These are phyloP conservation scores for Bolboschoenoplectus hybrid DNA, from an alignment of 202 grass and related monocot genomes.

Conservation along the genomic window DNA sequence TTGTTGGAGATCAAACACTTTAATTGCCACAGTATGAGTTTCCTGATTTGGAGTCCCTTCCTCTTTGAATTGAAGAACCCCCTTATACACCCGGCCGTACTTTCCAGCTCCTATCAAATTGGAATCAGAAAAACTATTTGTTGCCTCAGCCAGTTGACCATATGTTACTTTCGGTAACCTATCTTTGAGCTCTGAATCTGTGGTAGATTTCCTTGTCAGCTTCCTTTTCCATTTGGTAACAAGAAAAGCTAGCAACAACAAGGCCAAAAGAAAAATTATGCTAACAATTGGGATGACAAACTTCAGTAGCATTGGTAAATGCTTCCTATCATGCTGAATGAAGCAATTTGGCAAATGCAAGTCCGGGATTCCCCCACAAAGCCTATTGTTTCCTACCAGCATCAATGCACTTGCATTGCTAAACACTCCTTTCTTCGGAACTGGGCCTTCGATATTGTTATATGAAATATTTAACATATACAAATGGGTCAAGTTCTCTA, in stretches of 20 bases:
- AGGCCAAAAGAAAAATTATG: background rate
- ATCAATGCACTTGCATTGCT: constrained; percentile 39
- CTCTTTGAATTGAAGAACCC: constrained; percentile 26
- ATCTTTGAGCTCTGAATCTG: constrained; percentile 6
- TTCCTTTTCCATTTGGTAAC: constrained; percentile 5
- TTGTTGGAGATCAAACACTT: constrained; percentile 46
- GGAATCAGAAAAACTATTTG: constrained; percentile 41
- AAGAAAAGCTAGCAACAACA: background rate
- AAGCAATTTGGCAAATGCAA: constrained; percentile 48
- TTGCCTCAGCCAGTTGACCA: constrained; percentile 53
- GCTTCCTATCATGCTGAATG: background rate
- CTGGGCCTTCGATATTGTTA: constrained; percentile 46
- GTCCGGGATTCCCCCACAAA: constrained; percentile 51
- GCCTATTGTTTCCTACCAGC: constrained; percentile 44
- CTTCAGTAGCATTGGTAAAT: constrained; percentile 11
- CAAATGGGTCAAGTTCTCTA: constrained; percentile 33
- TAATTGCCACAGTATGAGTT: constrained; percentile 38
- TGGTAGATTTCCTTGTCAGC: background rate
- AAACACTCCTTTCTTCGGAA: constrained; percentile 50
- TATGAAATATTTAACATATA: constrained; percentile 44
- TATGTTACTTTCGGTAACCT: constrained; percentile 45
- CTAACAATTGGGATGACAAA: background rate
- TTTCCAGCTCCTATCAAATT: constrained; percentile 46
- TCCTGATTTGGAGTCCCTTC: background rate
- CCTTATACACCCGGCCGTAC: constrained; percentile 48